Conservation (phyloP, 163 green algal species). For the Coccomyxa subellipsoidea region DNA sequence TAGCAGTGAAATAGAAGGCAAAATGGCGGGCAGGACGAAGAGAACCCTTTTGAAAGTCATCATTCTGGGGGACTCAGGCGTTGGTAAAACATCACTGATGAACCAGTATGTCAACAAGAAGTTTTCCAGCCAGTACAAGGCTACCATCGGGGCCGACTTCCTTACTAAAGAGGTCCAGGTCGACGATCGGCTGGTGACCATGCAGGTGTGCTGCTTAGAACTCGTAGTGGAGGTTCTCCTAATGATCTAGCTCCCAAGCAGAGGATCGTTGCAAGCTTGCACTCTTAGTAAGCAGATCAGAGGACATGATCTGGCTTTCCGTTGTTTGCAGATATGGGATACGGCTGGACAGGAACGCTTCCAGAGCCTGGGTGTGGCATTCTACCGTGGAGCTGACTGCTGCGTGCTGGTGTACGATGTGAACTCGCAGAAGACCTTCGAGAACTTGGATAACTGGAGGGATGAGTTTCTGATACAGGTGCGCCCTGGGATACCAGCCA, state of each 20-base stretch:
- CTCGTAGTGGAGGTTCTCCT: no score
- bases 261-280: no score
- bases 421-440: slow-evolving; percentile 93
- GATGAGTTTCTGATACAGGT: slow-evolving; percentile 98
- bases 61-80: slow-evolving; percentile 78
- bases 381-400: slow-evolving; percentile 98
- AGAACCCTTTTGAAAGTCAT: slow-evolving; percentile 97
- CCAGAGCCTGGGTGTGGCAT: slow-evolving; percentile 95
- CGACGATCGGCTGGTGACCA: slow-evolving; percentile 96
- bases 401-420: slow-evolving; percentile 99
- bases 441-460: slow-evolving; percentile 97
- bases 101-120: slow-evolving; percentile 99
- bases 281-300: no score
- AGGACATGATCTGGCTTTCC: neutral
- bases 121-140: slow-evolving; percentile 99
- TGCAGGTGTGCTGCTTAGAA: slow-evolving; percentile 72
- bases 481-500: neutral
- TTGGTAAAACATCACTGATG: slow-evolving; percentile 98
- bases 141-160: slow-evolving; percentile 99
- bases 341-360: slow-evolving; percentile 97
- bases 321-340: slow-evolving; percentile 86
- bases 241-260: no score
- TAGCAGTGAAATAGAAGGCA: neutral
- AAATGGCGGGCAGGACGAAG: slow-evolving; percentile 57
- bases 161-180: slow-evolving; percentile 99